Evolutionary conservation across 1,284 basidiomycete species (phyloP), one percentile per base, ranked within the genome.

Genomic region (Vanrija pseudolonga): DNA sequence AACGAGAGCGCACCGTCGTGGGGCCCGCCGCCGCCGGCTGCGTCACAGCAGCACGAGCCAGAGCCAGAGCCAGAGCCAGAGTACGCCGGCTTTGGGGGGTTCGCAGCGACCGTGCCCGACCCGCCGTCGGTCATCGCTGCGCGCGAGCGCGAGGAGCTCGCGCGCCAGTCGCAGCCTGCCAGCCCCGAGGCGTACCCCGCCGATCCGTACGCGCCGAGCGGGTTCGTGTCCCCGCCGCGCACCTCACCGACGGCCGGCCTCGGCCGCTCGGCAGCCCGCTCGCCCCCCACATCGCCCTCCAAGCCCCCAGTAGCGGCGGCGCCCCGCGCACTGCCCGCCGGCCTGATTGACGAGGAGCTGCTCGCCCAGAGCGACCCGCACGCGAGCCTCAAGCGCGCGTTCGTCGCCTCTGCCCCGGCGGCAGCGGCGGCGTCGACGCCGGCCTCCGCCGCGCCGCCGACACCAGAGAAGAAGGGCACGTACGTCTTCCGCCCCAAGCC

Each of bases 111-210:
- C 24, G 47, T 32, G 47, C 68, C 68, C 2, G 73, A 73, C 45
- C 67, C 67, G 12, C 72, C 71, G 14, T 64, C 59, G 20, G 73
- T 75, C 17, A 73, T 73, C 45, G 69, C 70, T 19, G 72, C 72
- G 7, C 51, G 69, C 14, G 72, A 73, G 53, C 59, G 62, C 26
- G 62, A 61, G 50, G 57, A 52, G 50, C 50, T 57, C 3, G 57
- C 54, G 9, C 15, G 26, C 20, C 15, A 26, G 26, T 11, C 3
- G 24, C 20, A 12, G 22, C 20, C 32, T 3, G 32, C 32, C 9
- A 12, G 9, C 9, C 32, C 32, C 32, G 32, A 12, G 14, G 32
- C 32, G 26, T 26, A 32, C 12, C n/a, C 32, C 41, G 42, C 50
- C 6, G 50, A 54, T 40, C 47, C 50, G 14, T 41, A 45, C 23